Evolutionary conservation across 202 grass and related monocot genomes (phyloP), one percentile per base, ranked within the genome.

Genomic region (Panicum virgatum): DNA sequence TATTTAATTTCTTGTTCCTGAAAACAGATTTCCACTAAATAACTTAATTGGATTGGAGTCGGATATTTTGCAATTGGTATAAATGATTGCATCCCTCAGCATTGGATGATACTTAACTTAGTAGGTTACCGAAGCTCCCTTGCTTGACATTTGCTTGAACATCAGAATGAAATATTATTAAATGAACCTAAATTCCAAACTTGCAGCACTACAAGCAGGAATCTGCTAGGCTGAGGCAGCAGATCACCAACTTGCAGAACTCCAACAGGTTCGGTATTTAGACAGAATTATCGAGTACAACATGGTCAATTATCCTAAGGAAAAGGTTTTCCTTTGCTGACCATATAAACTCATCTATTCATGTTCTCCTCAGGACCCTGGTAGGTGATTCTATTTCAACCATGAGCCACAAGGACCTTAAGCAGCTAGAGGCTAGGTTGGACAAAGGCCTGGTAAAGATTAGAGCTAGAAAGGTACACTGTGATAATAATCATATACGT

Each of bases 161-260:
- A 68, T 5, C 9, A 46, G 19, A 10, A 30, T 76, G 38, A 29
- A 70, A 37, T 80, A 12, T 62, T 72, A 47, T 12, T 70, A 20
- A 85, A 46, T 40, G 14, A 12, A 27, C 23, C 30, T n/a, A 53
- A 43, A 81, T 52, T 74, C 40, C 12, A 62, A 73, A 75, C 15
- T 91, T 91, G 78, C 84, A 98, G 96, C 82, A 95, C 69, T 98
- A 93, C 82, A 83, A 91, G 83, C 90, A 95, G 78, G 96, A 98
- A 67, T 87, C 92, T 18, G 78, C 85, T 12, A 98, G 94, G 79
- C 77, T 98, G 71, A 90, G 75, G n/a, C 86, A 88, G 30, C 81
- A 86, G 71, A 90, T 98, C 56, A 88, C 51, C 40, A 75, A 65
- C 69, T 71, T 98, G 73, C 89, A 98, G 86, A 88, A 89, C 52